Evolutionary conservation across 768 basidiomycete species (phyloP), one percentile per base, ranked within the genome.

Genomic region (Cystobasidium onofrii): DNA sequence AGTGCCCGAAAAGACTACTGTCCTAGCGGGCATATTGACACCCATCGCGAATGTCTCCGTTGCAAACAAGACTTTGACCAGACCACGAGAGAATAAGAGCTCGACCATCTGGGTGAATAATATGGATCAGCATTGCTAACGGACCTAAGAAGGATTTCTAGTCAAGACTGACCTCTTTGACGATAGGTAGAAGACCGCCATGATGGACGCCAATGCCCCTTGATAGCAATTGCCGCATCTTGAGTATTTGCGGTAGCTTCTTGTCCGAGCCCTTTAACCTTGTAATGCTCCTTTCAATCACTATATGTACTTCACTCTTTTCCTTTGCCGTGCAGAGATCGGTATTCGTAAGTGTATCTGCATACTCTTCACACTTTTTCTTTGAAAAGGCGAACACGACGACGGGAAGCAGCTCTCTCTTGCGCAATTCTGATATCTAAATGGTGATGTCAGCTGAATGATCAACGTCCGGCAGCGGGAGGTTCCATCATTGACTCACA

Each of bases 1-100:
- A 64, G 90, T 94, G 55, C 86, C 88, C 1, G 96, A 94, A 81
- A 97, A 99, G 7, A 97, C 96, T 1, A 99, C 96, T 78, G 89
- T 93, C 84, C 88, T 90, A 1, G 96, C 92, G 23, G 96, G 96
- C 96, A 99, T 99, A 81, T 99, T 99, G 69, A 99, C 96, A 62
- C 96, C 96, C 95, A 99, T 98, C 0, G 95, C 95, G 80, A 99
- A 99, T 0, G 96, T 99, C 82, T 99, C 96, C 3, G 96, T 99
- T 0, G 96, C 96, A 80, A 99, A 99, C 7, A 99, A 83, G 25
- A 96, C 87, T 81, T 97, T 98, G 75, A 99, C 94, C 63, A 98
- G 83, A 20, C 96, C 96, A 54, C 92, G 87, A 10, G 93, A 90
- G 80, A 99, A 99, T 20, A 99, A 84, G 50, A 98, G 89, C 81